These are phyloP conservation scores for Neurospora cerealis DNA, from an alignment of 495 filamentous ascomycete genomes.

Conservation along the genomic window DNA sequence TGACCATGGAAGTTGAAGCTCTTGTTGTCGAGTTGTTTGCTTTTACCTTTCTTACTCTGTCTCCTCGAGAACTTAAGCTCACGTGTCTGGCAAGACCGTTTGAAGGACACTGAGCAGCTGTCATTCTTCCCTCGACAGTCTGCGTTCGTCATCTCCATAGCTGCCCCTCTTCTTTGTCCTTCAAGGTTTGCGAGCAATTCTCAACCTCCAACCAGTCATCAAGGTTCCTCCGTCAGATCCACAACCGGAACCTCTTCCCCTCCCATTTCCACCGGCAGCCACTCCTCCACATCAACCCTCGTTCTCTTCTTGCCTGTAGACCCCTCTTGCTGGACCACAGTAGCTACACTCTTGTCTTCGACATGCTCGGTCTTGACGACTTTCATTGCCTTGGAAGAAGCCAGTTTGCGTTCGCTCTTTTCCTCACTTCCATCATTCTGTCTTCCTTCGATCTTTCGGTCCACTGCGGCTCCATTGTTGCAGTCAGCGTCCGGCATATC, in stretches of 20 bases:
- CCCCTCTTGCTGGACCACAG: background rate
- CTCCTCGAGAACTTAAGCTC: background rate
- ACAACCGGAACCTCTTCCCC: background rate
- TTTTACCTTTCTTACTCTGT: background rate
- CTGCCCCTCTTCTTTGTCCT: background rate
- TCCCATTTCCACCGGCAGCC: background rate
- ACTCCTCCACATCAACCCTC: background rate
- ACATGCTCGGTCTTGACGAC: background rate
- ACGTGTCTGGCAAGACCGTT: background rate
- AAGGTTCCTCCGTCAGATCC: background rate
- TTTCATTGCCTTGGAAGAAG: background rate
- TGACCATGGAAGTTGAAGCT: too few species aligned
- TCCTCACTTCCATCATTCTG: background rate
- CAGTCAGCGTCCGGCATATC: background rate
- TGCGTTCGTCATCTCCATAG: background rate
- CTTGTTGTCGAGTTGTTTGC: background rate
- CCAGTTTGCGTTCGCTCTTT: background rate
- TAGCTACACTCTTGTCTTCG: background rate
- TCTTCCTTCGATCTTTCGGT: background rate
- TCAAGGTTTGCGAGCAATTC: background rate
- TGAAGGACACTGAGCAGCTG: background rate
- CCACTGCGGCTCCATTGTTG: background rate
- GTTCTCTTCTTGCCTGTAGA: background rate
- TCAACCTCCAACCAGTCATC: background rate
- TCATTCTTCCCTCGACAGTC: background rate